Percentiles rank a stretch among this genome's conserved stretches.
These are phyloP conservation scores for Ceratobasidium sp. DNA, from an alignment of 1,284 basidiomycete species.

Conservation along the genomic window DNA sequence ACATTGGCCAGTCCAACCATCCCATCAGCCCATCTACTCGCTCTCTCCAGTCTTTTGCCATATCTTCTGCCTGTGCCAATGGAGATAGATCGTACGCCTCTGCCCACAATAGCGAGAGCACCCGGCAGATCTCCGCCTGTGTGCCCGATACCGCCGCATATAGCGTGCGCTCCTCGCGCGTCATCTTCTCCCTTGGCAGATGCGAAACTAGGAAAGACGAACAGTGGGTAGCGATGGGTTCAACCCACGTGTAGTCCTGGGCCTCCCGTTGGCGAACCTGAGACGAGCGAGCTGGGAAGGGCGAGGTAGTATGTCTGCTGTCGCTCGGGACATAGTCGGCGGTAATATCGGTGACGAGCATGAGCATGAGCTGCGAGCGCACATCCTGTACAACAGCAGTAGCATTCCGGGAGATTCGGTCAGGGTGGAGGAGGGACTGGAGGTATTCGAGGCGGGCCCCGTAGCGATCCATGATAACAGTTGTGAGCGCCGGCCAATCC, in stretches of 20 bases:
- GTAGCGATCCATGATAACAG: conserved; percentile 61
- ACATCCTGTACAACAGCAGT: conserved; percentile 46
- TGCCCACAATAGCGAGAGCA: conserved; percentile 28
- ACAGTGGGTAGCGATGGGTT: conserved; percentile 24
- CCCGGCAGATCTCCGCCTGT: conserved; percentile 18
- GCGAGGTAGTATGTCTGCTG: neutral
- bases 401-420: conserved; percentile 12
- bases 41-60: conserved; percentile 9
- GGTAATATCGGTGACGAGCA: conserved; percentile 59
- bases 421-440: conserved; percentile 57
- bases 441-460: conserved; percentile 60
- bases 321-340: conserved; percentile 44
- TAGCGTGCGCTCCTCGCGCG: conserved; percentile 31
- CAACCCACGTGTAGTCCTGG: conserved; percentile 7
- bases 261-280: conserved; percentile 2
- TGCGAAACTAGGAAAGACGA: conserved; percentile 20
- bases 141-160: conserved; percentile 35
- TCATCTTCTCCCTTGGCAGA: conserved; percentile 8
- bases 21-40: conserved; percentile 16
- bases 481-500: conserved; percentile 62
- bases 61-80: neutral
- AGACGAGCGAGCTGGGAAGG: neutral
- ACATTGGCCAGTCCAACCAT: conserved; percentile 39
- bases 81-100: conserved; percentile 27
- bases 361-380: conserved; percentile 56